phyloP scores from a whole-genome alignment of 306 rosid genomes.

The Inga leiocalycina region DNA sequence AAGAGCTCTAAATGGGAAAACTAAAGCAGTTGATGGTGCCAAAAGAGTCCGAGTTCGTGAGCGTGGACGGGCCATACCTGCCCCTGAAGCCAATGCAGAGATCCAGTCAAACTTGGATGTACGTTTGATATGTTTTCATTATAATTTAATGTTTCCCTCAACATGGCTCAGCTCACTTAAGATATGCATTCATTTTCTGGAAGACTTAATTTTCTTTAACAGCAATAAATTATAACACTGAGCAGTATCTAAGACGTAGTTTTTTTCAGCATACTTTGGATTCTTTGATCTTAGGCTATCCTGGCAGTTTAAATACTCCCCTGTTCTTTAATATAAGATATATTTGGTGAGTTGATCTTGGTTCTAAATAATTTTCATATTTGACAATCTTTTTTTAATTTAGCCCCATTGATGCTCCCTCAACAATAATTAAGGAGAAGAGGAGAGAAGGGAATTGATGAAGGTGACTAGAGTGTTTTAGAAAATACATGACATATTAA shows the following conservation, averaged over 20 bases:
- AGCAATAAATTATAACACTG: background rate
- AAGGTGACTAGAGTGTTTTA: too few relatives aligned
- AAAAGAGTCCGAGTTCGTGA: conserved; percentile 70
- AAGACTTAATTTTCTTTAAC: background rate
- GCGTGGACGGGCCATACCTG: conserved; percentile 71
- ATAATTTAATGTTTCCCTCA: conserved; percentile 9
- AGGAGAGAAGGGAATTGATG: too few relatives aligned
- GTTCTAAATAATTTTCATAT: too few relatives aligned
- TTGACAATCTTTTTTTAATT: too few relatives aligned
- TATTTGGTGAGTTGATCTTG: too few relatives aligned
- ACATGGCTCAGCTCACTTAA: background rate
- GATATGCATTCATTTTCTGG: conserved; percentile 4
- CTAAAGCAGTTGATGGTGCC: conserved; percentile 59
- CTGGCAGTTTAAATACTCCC: background rate
- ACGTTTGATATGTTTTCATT: conserved; percentile 30
- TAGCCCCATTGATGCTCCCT: too few relatives aligned
- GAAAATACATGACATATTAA: too few relatives aligned
- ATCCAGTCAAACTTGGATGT: conserved; percentile 79
- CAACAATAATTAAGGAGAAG: too few relatives aligned
- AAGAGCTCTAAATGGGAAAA: conserved; percentile 61
- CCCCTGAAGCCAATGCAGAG: conserved; percentile 91
- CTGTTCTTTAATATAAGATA: too few relatives aligned
- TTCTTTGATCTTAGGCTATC: conserved; percentile 27
- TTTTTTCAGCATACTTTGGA: conserved; percentile 32
- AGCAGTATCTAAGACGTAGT: conserved; percentile 3